Percentiles rank a stretch among this genome's conserved stretches.
Conservation (phyloP, 1,284 basidiomycete genomes). For the Moniliella sp. region DNA sequence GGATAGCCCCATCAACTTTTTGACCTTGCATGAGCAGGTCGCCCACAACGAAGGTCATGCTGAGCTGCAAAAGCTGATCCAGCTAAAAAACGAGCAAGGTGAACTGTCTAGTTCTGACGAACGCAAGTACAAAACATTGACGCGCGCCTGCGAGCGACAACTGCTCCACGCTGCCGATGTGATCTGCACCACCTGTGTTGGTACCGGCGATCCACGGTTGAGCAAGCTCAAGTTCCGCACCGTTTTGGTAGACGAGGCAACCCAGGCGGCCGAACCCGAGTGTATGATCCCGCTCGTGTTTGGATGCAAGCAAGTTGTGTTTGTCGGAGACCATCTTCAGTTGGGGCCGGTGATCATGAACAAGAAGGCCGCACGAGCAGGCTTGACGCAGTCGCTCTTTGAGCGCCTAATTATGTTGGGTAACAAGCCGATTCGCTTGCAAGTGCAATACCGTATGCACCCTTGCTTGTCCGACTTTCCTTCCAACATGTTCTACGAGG, state of each 20-base stretch:
- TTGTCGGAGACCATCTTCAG: constrained; percentile 91
- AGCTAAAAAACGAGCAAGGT: constrained; percentile 88
- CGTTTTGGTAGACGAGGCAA: constrained; percentile 93
- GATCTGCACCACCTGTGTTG: constrained; percentile 94
- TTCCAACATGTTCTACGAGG: constrained; percentile 99
- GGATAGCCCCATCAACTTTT: constrained; percentile 72
- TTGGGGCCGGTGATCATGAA: constrained; percentile 99
- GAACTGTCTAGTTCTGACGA: constrained; percentile 90
- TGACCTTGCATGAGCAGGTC: constrained; percentile 91
- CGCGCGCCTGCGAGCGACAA: constrained; percentile 85
- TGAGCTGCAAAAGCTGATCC: constrained; percentile 87
- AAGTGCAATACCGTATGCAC: constrained; percentile 99
- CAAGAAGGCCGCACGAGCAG: constrained; percentile 94
- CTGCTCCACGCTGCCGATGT: constrained; percentile 85
- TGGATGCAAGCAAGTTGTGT: constrained; percentile 91
- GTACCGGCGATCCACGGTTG: constrained; percentile 81
- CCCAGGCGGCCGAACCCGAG: constrained; percentile 92
- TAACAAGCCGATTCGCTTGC: constrained; percentile 86
- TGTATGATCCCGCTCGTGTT: constrained; percentile 97
- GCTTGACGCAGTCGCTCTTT: constrained; percentile 87
- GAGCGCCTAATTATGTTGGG: constrained; percentile 84
- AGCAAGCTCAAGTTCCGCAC: constrained; percentile 94
- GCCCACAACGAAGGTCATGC: constrained; percentile 54
- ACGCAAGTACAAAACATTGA: constrained; percentile 85
- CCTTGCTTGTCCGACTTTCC: constrained; percentile 97